Base-by-base conservation (phyloP, 1,284 basidiomycete genomes). In the Exsudoporus floridanus region DNA sequence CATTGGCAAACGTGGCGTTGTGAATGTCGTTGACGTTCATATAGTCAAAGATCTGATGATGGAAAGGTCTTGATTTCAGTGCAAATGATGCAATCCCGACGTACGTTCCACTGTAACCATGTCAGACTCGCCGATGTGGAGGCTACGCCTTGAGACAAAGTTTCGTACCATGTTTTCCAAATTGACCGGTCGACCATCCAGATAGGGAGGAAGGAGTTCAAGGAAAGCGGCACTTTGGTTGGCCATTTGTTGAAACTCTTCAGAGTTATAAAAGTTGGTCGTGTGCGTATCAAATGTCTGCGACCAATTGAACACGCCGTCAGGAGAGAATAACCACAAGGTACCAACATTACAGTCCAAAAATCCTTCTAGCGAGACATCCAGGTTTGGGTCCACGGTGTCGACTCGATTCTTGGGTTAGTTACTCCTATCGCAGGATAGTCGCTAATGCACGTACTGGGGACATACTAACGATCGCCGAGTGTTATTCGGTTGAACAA, bases 21-120 rank as follows among this genome's bases (percentile, higher is more conserved):
- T 93, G 89, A 46, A 89, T 83, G 53, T 71, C 76, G 60, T 89
- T 75, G 38, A 90, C 82, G 63, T 86, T 86, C 73, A 93, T 82
- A 61, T 77, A 88, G 63, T 90, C 90, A 66, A 76, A 92, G 44
- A 92, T 74, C 82, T 88, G 54, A 41, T 16, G 14, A 14, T n/a
- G n/a, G n/a, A 36, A 31, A 27, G 0, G 33, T 3, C 7, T 37
- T 36, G 48, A 37, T 27, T 41, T 28, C 18, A 18, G 41, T 5
- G 14, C 40, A 41, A 40, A 39, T 3, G 30, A 45, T n/a, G 28
- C 31, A 36, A 9, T 23, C 10, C 7, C 13, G 12, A 58, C 78
- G 66, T 64, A 86, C 85, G 62, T 88, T 88, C 74, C 80, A 85
- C 84, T 87, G 41, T 16, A 23, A 46, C 25, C 13, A 56, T 7